These are phyloP conservation scores for Pseudoturritis turrita DNA, from an alignment of 345 rosid species.

Conservation along the genomic window DNA sequence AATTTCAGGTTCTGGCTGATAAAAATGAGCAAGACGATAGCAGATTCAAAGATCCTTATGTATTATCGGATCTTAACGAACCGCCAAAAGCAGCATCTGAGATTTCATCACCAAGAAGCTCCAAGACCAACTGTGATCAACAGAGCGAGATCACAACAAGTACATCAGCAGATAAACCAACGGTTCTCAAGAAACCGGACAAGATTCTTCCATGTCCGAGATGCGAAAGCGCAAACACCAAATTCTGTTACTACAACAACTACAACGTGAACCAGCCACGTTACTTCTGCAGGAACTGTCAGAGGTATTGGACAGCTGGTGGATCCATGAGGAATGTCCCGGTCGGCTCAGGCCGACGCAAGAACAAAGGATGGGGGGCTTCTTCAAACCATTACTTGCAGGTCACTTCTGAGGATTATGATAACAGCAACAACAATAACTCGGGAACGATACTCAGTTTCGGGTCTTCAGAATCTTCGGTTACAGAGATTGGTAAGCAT, in stretches of 20 bases:
- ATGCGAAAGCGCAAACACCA: conserved; percentile 77
- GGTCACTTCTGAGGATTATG: conserved; percentile 17
- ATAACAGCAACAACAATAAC: conserved; percentile 22
- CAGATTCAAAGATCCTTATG: conserved; percentile 16
- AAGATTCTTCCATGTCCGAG: conserved; percentile 73
- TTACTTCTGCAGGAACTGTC: conserved; percentile 84
- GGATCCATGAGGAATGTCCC: conserved; percentile 87
- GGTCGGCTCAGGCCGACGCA: conserved; percentile 82
- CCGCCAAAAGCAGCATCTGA: conserved; percentile 32
- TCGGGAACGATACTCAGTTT: conserved; percentile 50
- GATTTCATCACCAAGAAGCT: conserved; percentile 34
- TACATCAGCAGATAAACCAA: conserved; percentile 34
- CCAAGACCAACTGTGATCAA: conserved; percentile 35
- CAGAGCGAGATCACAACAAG: conserved; percentile 42
- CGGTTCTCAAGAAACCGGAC: conserved; percentile 56
- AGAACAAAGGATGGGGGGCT: conserved; percentile 58
- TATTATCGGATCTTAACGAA: conserved; percentile 28
- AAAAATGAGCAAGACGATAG: neutral
- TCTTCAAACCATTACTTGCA: conserved; percentile 32
- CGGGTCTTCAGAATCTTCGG: conserved; percentile 47
- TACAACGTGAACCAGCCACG: conserved; percentile 90
- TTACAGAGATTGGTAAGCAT: conserved; percentile 13
- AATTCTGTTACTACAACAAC: conserved; percentile 88
- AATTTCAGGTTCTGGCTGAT: neutral
- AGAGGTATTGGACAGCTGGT: conserved; percentile 93